These are phyloP conservation scores for Lagenaria siceraria DNA, from an alignment of 306 rosid genomes.

Conservation along the genomic window DNA sequence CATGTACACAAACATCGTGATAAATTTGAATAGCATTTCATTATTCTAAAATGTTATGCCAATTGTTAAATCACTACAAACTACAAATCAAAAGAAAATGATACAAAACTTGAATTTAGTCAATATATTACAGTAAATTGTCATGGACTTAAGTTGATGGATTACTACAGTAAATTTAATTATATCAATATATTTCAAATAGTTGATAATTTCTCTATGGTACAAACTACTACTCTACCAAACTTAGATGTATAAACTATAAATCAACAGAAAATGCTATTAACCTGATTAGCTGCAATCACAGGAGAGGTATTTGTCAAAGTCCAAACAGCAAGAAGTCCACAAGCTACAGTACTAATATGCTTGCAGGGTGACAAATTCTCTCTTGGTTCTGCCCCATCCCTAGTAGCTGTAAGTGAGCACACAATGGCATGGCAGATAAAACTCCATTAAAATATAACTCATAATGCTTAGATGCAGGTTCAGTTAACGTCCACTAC, in stretches of 20 bases:
- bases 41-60: neutral
- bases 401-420: slow-evolving; percentile 22
- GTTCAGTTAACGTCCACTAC: neutral
- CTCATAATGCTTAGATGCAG: neutral
- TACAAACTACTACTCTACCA: neutral
- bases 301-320: slow-evolving; percentile 60
- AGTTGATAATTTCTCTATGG: neutral
- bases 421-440: neutral
- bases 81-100: no score
- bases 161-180: no score
- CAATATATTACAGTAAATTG: no score
- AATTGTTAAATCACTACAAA: neutral
- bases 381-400: slow-evolving; percentile 28
- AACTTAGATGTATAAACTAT: neutral
- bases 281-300: slow-evolving; percentile 76
- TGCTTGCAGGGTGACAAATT: slow-evolving; percentile 20
- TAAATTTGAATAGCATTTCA: neutral
- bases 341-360: slow-evolving; percentile 55
- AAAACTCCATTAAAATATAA: neutral
- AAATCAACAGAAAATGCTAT: neutral
- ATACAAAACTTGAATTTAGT: no score
- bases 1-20: neutral
- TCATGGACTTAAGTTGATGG: no score
- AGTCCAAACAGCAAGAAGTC: slow-evolving; percentile 70
- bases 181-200: neutral